Percentiles rank a stretch among this genome's conserved stretches.
phyloP scores from a whole-genome alignment of 2,329 filamentous ascomycete species.

The Colletotrichum lini region DNA sequence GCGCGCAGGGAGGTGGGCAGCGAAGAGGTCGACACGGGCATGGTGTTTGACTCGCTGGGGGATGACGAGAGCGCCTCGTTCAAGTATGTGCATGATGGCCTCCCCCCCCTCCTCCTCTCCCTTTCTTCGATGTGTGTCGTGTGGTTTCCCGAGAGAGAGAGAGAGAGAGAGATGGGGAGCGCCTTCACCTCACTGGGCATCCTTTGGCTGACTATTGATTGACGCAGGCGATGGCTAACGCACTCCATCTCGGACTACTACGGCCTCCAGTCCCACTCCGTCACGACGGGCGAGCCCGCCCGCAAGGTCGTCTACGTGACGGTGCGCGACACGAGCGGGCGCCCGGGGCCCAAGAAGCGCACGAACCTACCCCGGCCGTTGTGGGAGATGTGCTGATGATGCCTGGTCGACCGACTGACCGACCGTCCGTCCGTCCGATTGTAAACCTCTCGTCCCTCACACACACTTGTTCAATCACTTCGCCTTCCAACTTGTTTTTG shows the following conservation, averaged over 20 bases:
- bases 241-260: slow-evolving; percentile 95
- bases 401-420: not conserved
- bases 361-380: slow-evolving; percentile 71
- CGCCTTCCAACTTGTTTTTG: too few relatives aligned
- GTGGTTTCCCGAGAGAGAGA: too few relatives aligned
- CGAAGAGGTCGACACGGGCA: slow-evolving; percentile 71
- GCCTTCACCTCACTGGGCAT: too few relatives aligned
- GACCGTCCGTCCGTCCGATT: too few relatives aligned
- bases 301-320: slow-evolving; percentile 88
- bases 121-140: too few relatives aligned
- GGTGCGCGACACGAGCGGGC: slow-evolving; percentile 65
- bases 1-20: slow-evolving; percentile 68
- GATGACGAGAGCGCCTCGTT: slow-evolving; percentile 85
- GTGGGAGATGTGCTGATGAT: slow-evolving; percentile 71
- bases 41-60: slow-evolving; percentile 86
- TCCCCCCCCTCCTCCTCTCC: too few relatives aligned
- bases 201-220: slow-evolving; percentile 35
- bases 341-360: slow-evolving; percentile 42
- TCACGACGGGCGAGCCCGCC: slow-evolving; percentile 78
- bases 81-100: slow-evolving; percentile 69
- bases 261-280: slow-evolving; percentile 86
- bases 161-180: too few relatives aligned
- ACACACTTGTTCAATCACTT: too few relatives aligned
- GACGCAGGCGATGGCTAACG: slow-evolving; percentile 86
- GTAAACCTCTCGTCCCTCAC: too few relatives aligned